Percentiles rank a stretch among this genome's conserved stretches.
phyloP scores from a whole-genome alignment of 2,329 filamentous ascomycete species.

The Xylariales sp. region DNA sequence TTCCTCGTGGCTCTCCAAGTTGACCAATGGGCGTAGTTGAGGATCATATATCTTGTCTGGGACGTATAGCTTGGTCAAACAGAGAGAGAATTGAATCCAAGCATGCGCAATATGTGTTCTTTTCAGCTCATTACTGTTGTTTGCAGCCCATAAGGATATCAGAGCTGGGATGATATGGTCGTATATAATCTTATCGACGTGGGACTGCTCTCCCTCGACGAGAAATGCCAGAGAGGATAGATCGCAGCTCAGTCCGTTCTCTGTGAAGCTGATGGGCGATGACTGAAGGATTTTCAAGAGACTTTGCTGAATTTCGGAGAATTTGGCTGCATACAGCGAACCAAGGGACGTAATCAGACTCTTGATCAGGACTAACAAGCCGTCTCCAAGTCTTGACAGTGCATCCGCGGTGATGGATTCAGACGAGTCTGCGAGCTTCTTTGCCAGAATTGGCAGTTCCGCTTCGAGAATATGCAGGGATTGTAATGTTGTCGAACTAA shows the following conservation, averaged over 20 bases:
- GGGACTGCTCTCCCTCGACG: slow-evolving; percentile 13
- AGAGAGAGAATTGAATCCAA: slow-evolving; percentile 73
- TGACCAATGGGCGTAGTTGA: slow-evolving; percentile 59
- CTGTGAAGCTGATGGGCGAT: slow-evolving; percentile 14
- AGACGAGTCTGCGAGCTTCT: slow-evolving; percentile 47
- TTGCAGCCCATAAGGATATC: slow-evolving; percentile 35
- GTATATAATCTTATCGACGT: slow-evolving; percentile 31
- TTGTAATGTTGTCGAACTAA: slow-evolving; percentile 51
- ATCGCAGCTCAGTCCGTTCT: slow-evolving; percentile 18
- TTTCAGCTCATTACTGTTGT: slow-evolving; percentile 16
- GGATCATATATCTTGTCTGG: slow-evolving; percentile 87
- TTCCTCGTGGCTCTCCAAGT: slow-evolving; percentile 53
- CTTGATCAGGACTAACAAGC: slow-evolving; percentile 42
- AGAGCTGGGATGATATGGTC: slow-evolving; percentile 41
- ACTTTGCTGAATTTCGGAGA: slow-evolving; percentile 19
- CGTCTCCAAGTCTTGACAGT: slow-evolving; percentile 39
- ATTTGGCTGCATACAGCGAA: slow-evolving; percentile 21
- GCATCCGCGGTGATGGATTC: slow-evolving; percentile 46
- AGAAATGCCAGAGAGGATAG: neutral
- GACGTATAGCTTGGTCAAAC: slow-evolving; percentile 74
- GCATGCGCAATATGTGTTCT: slow-evolving; percentile 48
- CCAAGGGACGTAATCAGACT: slow-evolving; percentile 36
- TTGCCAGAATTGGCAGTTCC: slow-evolving; percentile 59
- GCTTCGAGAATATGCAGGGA: slow-evolving; percentile 60
- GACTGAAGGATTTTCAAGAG: slow-evolving; percentile 10